Base-by-base conservation (phyloP, 306 rosid genomes). In the Parietaria judaica region DNA sequence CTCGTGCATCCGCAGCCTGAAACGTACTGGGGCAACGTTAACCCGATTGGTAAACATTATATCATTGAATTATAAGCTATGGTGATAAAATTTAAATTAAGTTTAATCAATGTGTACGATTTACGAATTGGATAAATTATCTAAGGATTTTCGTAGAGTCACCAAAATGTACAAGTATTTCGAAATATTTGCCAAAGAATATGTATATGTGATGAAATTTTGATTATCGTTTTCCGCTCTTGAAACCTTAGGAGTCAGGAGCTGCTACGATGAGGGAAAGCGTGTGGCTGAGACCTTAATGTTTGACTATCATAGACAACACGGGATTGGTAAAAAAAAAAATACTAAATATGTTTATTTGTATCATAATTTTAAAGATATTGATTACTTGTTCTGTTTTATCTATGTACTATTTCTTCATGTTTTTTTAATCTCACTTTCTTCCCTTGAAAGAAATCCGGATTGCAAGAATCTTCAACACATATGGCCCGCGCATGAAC, bases 401-500 rank as follows among this genome's bases (percentile, higher is more conserved):
- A 7, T 36, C 51, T 15, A 56, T 34, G 16, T 43, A 34, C 31
- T 23, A 23, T 23, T 52, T 44, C 45, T 16, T 55, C 3, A 14
- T 11, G 9, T 5, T 49, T 14, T 11, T 37, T 50, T 65, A 23
- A 54, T 50, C 16, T 50, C 8, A 14, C 12, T 78, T 70, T 6
- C 2, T 6, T 50, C 38, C 56, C 54, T 58, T 62, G 52, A n/a
- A 60, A 92, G 98, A 86, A 77, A 92, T 92, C 56, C 90, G 96
- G 14, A 74, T 92, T 73, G 98, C 98, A 14, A 83, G 98, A 79
- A 92, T 92, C 77, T 92, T 92, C 46, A 92, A 92, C 76, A 92
- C 98, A 52, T 92, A 92, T 11, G 98, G 98, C n/a, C 95, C 98
- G 7, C 98, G 98, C 73, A 92, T 92, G 98, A 92, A 88, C 69